These are phyloP conservation scores for Linum trigynum DNA, from an alignment of 345 rosid genomes.

Conservation along the genomic window DNA sequence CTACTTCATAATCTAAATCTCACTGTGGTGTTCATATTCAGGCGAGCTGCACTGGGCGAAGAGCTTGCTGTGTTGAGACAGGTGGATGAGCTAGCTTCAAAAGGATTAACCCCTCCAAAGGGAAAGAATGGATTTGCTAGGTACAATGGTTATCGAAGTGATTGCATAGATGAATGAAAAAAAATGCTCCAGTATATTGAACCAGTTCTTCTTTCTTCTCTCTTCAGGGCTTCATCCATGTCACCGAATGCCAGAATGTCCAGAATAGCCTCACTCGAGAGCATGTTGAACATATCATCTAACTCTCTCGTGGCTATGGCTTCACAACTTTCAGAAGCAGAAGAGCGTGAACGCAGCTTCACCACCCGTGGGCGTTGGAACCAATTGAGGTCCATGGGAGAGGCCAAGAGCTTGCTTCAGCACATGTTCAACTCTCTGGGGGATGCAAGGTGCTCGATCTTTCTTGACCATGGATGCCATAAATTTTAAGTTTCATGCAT, in stretches of 20 bases:
- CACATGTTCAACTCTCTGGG: not conserved
- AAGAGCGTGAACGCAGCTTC: constrained; percentile 86
- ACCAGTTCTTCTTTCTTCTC: constrained; percentile 9
- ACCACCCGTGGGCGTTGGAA: constrained; percentile 65
- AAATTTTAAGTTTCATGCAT: not conserved
- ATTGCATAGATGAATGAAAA: not conserved
- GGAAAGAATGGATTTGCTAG: constrained; percentile 88
- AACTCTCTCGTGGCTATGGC: constrained; percentile 97
- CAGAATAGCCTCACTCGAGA: constrained; percentile 81
- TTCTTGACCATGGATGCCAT: not conserved
- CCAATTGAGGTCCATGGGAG: constrained; percentile 27
- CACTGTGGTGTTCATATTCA: constrained; percentile 21
- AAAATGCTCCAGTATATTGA: constrained; percentile 3
- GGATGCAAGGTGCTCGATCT: constrained; percentile 54
- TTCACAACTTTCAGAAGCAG: constrained; percentile 97
- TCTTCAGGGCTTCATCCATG: constrained; percentile 81
- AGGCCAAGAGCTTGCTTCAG: not conserved
- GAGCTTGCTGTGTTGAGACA: constrained; percentile 83
- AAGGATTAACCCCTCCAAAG: constrained; percentile 89
- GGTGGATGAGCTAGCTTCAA: constrained; percentile 77
- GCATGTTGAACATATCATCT: constrained; percentile 85
- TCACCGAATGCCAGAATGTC: constrained; percentile 90
- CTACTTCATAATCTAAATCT: constrained; percentile 1
- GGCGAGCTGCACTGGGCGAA: constrained; percentile 93
- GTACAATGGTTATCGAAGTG: constrained; percentile 26